Evolutionary conservation across 148 eudicot species (phyloP), one percentile per base, ranked within the genome.

Genomic region (Beta vulgaris): DNA sequence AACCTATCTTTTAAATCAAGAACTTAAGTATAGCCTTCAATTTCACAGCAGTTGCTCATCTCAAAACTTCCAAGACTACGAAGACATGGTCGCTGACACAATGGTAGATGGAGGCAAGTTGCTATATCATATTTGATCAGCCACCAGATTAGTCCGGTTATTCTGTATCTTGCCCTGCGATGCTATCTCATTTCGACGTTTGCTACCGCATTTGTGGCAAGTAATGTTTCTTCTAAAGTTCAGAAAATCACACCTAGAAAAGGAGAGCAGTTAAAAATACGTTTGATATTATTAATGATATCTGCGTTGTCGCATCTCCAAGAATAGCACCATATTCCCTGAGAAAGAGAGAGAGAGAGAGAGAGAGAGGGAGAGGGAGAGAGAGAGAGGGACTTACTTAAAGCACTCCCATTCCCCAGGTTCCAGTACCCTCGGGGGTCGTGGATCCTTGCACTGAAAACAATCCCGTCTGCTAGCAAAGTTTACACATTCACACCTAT

Each of bases 401-500:
- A 70, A 40, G 67, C 82, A 79, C 31, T 73, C 74, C 82, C 82
- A 79, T 48, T 79, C 82, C 57, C 82, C 82, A 68, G 82, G 73
- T 12, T 68, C 28, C n/a, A 79, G 61, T 46, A 21, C 64, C 73
- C 77, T 51, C 8, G 69, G 63, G 42, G 82, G 78, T 39, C 74
- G 73, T 15, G 74, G 21, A 16, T 62, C 69, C 35, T 60, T 59
- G 68, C 82, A 79, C 2, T 31, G 69, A 62, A 79, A 63, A 73
- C 82, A 79, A 70, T 48, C 12, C 46, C 28, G 58, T 79, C 82
- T 68, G 46, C 82, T 73, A 39, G 82, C 82, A 48, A 79, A 79
- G 60, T 79, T 79, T 63, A 74, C 21, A 55, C 39, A 26, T 7
- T n/a, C 73, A 64, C 81, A 73, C 81, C 81, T 78, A 23, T 57